These are phyloP conservation scores for Ophiocordyceps polyrhachis-furcata DNA, from an alignment of 2,329 filamentous ascomycete genomes.

Conservation along the genomic window DNA sequence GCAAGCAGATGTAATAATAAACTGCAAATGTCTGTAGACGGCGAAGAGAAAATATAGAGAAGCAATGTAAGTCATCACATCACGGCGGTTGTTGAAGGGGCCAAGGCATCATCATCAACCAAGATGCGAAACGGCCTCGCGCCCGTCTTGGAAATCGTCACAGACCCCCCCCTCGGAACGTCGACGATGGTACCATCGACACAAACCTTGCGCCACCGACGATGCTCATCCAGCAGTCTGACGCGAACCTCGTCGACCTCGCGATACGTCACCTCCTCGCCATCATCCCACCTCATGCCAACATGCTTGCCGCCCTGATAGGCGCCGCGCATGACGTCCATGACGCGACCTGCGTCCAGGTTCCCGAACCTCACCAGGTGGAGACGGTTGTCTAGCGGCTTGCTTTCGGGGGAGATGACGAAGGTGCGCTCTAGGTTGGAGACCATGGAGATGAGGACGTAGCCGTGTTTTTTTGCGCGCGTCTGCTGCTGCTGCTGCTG, in stretches of 20 bases:
- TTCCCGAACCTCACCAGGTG: conserved; percentile 59
- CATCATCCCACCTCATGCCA: conserved; percentile 26
- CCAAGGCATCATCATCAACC: conserved; percentile 16
- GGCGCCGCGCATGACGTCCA: conserved; percentile 56
- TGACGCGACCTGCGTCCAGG: conserved; percentile 43
- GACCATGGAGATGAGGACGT: conserved; percentile 58
- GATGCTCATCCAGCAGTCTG: conserved; percentile 46
- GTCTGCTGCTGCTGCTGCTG: too few species aligned
- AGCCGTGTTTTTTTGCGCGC: conserved; percentile 51
- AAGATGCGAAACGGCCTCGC: conserved; percentile 24
- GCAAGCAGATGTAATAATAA: neutral
- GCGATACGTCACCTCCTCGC: conserved; percentile 52
- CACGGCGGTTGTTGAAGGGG: conserved; percentile 4
- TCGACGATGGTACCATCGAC: conserved; percentile 80
- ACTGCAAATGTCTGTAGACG: neutral
- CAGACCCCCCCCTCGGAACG: conserved; percentile 50
- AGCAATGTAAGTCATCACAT: too few species aligned
- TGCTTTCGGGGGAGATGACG: conserved; percentile 56
- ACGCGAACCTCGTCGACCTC: conserved; percentile 49
- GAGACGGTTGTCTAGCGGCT: conserved; percentile 51
- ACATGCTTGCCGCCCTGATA: conserved; percentile 40
- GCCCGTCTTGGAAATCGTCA: conserved; percentile 40
- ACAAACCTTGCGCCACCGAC: conserved; percentile 67
- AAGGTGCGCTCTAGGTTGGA: conserved; percentile 71
- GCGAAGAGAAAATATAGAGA: neutral